Conservation (phyloP, 345 rosid genomes). For the Brassica juncea region DNA sequence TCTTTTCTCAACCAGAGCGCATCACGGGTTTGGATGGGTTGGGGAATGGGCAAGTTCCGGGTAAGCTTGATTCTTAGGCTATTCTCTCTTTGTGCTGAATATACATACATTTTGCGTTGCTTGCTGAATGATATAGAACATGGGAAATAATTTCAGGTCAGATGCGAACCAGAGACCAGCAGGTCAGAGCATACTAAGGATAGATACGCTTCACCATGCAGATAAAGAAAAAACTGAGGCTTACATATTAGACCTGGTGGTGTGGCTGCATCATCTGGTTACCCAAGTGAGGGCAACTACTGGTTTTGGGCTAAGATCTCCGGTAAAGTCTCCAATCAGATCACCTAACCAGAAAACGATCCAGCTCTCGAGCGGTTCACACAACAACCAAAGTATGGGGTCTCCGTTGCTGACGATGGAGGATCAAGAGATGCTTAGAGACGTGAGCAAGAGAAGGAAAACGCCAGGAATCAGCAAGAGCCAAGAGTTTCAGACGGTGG, state of each 20-base stretch:
- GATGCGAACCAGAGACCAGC: conserved; percentile 69
- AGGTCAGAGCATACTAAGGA: conserved; percentile 83
- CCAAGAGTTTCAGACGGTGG: conserved; percentile 81
- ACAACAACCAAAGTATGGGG: conserved; percentile 43
- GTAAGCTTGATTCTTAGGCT: conserved; percentile 44
- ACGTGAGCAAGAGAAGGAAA: conserved; percentile 78
- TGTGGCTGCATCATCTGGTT: conserved; percentile 90
- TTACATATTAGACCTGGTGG: conserved; percentile 78
- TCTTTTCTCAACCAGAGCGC: conserved; percentile 61
- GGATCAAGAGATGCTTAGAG: conserved; percentile 95
- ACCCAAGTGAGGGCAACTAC: conserved; percentile 71
- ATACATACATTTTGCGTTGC: neutral
- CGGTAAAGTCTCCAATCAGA: conserved; percentile 81
- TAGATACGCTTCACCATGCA: conserved; percentile 95
- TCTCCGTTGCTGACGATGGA: conserved; percentile 63
- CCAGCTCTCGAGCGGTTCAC: conserved; percentile 45
- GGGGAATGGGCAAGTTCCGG: conserved; percentile 99
- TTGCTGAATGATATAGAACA: conserved; percentile 3
- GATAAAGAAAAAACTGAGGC: conserved; percentile 85
- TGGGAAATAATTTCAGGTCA: conserved; percentile 49
- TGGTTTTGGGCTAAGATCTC: conserved; percentile 67
- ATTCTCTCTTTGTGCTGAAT: neutral
- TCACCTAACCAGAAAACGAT: conserved; percentile 67
- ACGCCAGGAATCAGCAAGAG: conserved; percentile 95
- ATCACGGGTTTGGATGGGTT: conserved; percentile 99